Conservation (phyloP, 1,139 yeast genomes). For the Hansenula anomala region DNA sequence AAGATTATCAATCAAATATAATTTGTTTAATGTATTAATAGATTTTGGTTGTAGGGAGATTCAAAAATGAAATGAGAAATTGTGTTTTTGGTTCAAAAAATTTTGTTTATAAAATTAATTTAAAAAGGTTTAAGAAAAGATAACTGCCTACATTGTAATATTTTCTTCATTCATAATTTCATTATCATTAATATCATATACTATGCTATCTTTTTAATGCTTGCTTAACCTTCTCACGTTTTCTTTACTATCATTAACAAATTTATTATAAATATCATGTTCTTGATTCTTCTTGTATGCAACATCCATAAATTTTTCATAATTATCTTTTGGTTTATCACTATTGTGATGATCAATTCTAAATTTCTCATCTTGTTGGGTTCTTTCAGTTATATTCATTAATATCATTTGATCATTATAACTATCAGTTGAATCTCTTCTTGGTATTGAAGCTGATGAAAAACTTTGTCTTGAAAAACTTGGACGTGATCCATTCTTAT, state of each 20-base stretch:
- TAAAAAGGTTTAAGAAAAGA: no score
- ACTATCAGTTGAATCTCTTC: background rate
- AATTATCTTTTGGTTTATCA: conserved; percentile 5
- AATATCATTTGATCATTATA: conserved; percentile 2
- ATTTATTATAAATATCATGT: conserved; percentile 10
- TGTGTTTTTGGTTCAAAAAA: no score
- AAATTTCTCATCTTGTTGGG: conserved; percentile 13
- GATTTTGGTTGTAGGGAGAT: no score
- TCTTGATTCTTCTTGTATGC: conserved; percentile 14
- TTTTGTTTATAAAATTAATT: no score
- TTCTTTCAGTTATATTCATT: conserved; percentile 15
- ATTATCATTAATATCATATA: no score
- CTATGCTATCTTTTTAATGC: no score
- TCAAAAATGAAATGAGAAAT: no score
- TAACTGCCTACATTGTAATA: no score
- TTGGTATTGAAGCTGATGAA: conserved; percentile 2
- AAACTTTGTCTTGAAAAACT: conserved; percentile 2
- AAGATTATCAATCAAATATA: conserved; percentile 28
- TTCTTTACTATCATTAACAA: conserved; percentile 12
- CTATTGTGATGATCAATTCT: conserved; percentile 7
- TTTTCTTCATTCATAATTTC: no score
- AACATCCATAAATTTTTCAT: conserved; percentile 18
- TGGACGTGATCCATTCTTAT: conserved; percentile 1
- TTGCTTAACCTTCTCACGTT: background rate
- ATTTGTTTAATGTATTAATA: conserved; percentile 1